Evolutionary conservation across 371 early-diverging fungal species (phyloP).

Genomic region (Rhizopus delemar): DNA sequence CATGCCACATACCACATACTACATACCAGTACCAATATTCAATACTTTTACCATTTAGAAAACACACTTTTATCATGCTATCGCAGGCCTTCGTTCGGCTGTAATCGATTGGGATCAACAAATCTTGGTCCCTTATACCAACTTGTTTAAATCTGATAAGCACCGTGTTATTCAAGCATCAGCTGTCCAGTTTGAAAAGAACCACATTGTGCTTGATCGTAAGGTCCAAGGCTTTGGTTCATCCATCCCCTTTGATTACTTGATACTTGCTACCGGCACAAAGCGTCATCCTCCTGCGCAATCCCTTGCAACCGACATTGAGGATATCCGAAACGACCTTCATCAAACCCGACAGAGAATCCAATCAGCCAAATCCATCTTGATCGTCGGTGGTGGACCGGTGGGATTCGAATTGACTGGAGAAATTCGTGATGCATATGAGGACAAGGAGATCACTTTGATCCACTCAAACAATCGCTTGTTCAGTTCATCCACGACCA

Average conservation of each 20-base stretch:
- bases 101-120: slow-evolving; percentile 26
- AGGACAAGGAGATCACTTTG: slow-evolving; percentile 49
- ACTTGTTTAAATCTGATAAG: slow-evolving; percentile 22
- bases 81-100: slow-evolving; percentile 32
- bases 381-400: slow-evolving; percentile 62
- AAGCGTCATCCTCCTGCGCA: slow-evolving; percentile 27
- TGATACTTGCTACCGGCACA: slow-evolving; percentile 36
- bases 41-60: slow-evolving; percentile 11
- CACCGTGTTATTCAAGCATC: slow-evolving; percentile 35
- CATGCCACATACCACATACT: too few species aligned
- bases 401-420: slow-evolving; percentile 61
- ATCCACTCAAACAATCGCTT: slow-evolving; percentile 37
- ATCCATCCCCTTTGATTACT: slow-evolving; percentile 22
- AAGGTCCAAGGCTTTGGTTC: slow-evolving; percentile 17
- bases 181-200: slow-evolving; percentile 21
- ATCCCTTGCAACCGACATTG: slow-evolving; percentile 10
- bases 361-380: slow-evolving; percentile 42
- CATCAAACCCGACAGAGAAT: slow-evolving; percentile 31
- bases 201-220: slow-evolving; percentile 19
- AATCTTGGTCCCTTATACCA: slow-evolving; percentile 36
- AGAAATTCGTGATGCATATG: slow-evolving; percentile 44
- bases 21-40: too few species aligned
- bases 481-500: slow-evolving; percentile 23
- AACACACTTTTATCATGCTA: slow-evolving; percentile 36
- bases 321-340: slow-evolving; percentile 33